These are phyloP conservation scores for Mycena polygramma DNA, from an alignment of 768 basidiomycete species.

Conservation along the genomic window DNA sequence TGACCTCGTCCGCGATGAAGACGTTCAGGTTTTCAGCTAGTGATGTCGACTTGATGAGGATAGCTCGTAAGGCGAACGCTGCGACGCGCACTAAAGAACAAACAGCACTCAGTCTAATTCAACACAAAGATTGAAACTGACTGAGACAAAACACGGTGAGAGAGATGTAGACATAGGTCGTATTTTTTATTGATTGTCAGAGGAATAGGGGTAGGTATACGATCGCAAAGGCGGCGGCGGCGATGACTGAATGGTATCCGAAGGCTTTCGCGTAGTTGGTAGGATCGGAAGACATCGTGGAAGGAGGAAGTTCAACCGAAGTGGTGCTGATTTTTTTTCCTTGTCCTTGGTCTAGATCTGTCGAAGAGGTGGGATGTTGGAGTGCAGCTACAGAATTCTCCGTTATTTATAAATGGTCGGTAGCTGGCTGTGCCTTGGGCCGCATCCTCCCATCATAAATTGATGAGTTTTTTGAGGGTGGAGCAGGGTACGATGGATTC, in stretches of 20 bases:
- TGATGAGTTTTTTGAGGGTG: too few species aligned
- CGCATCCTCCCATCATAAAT: too few species aligned
- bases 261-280: constrained; percentile 48
- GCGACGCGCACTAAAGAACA: constrained; percentile 51
- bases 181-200: constrained; percentile 47
- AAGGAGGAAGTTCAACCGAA: too few species aligned
- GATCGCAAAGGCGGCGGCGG: constrained; percentile 51
- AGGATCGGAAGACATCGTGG: constrained; percentile 16
- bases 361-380: too few species aligned
- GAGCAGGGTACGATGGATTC: too few species aligned
- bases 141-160: constrained; percentile 55
- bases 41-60: constrained; percentile 47
- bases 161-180: constrained; percentile 50
- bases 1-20: constrained; percentile 53
- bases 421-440: too few species aligned
- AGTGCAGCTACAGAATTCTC: too few species aligned
- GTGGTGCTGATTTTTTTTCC: too few species aligned
- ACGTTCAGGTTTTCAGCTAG: constrained; percentile 48
- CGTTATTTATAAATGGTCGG: too few species aligned
- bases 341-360: too few species aligned
- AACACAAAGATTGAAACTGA: constrained; percentile 43
- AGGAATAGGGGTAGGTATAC: constrained; percentile 49
- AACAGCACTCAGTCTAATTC: background rate
- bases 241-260: constrained; percentile 52
- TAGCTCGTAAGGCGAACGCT: constrained; percentile 56